Conservation (phyloP, 2,329 filamentous ascomycete genomes). For the Fusarium proliferatum region DNA sequence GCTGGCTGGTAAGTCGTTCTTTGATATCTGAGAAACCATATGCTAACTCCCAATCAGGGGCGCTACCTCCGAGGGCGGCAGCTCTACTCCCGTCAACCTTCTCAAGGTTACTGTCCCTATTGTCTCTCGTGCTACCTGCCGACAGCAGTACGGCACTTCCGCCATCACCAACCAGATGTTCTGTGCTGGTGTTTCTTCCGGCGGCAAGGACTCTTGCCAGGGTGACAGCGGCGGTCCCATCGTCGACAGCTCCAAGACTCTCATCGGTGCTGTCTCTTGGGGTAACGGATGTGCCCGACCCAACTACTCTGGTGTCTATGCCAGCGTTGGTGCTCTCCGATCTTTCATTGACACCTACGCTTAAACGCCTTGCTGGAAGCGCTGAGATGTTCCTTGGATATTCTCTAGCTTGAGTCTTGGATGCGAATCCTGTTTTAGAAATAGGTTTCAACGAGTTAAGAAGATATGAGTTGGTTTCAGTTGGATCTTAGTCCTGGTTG, state of each 20-base stretch:
- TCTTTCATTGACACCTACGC: constrained; percentile 43
- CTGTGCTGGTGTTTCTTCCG: constrained; percentile 45
- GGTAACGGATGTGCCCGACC: constrained; percentile 46
- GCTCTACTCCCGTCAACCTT: constrained; percentile 32
- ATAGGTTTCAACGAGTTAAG: neutral
- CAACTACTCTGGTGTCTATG: constrained; percentile 45
- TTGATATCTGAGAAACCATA: fast-evolving
- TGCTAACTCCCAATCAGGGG: constrained; percentile 34
- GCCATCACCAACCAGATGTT: constrained; percentile 47
- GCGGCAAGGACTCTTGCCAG: constrained; percentile 49
- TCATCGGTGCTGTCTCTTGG: constrained; percentile 49
- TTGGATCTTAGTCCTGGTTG: neutral
- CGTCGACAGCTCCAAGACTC: constrained; percentile 35
- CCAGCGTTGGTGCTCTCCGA: constrained; percentile 41
- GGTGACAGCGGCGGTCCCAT: constrained; percentile 50
- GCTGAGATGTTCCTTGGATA: neutral
- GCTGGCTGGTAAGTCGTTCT: constrained; percentile 45
- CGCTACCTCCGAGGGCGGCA: constrained; percentile 26
- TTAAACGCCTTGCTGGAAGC: neutral
- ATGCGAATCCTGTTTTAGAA: neutral
- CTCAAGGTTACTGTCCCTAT: constrained; percentile 48
- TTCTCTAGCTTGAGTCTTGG: neutral
- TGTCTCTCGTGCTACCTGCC: constrained; percentile 44
- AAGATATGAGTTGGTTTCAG: neutral
- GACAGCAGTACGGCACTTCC: constrained; percentile 37